Evolutionary conservation across 2,329 filamentous ascomycete species (phyloP).

Genomic region (Monosporascus cannonballus): DNA sequence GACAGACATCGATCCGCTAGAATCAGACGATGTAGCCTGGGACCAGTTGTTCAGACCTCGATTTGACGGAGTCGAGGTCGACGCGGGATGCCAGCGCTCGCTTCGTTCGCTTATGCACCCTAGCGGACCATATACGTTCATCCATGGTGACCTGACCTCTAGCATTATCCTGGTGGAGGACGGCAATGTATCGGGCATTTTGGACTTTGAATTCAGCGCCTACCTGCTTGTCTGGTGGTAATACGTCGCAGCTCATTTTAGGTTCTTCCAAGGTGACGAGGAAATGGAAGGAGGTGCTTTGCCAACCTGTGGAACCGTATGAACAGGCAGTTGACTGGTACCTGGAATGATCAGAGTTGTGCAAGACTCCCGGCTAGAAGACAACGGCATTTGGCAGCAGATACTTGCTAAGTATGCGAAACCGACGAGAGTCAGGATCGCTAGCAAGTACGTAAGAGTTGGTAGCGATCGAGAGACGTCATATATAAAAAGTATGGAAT

Average conservation of each 20-base stretch:
- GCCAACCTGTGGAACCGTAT: neutral
- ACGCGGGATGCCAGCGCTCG: neutral
- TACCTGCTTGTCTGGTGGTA: conserved; percentile 3
- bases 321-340: neutral
- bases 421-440: no score
- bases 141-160: neutral
- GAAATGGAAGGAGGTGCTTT: conserved; percentile 3
- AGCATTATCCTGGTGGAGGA: conserved; percentile 3
- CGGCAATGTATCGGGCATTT: conserved; percentile 1
- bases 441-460: no score
- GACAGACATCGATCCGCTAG: neutral
- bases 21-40: neutral
- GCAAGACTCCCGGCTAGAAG: neutral
- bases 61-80: neutral
- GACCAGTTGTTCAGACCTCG: neutral
- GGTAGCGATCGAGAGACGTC: no score
- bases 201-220: conserved; percentile 2
- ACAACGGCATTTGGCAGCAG: neutral
- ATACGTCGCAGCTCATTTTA: neutral
- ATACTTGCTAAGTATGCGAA: neutral
- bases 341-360: neutral
- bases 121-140: conserved; percentile 1
- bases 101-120: neutral
- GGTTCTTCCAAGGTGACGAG: neutral
- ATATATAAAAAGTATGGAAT: neutral